A percentile compares a stretch with the other conserved stretches of the same genome.
These are phyloP conservation scores for Umbelopsis sp. DNA, from an alignment of 371 early-diverging fungal species.

Conservation along the genomic window DNA sequence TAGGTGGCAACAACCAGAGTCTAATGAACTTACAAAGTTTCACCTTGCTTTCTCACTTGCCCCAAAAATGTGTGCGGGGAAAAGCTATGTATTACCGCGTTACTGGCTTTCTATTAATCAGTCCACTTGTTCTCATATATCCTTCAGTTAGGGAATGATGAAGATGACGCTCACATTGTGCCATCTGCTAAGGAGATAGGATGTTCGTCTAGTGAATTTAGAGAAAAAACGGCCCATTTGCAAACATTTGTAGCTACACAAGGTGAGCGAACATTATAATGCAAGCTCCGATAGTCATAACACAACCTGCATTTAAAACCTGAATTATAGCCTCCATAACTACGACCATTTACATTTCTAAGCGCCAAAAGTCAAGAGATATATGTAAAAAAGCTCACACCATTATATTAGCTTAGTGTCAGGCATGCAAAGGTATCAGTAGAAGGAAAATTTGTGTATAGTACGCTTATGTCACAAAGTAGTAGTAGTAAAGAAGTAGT, in stretches of 20 bases:
- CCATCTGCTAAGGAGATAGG: not conserved
- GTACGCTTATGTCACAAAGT: too few species aligned
- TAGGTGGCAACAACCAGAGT: conserved; percentile 19
- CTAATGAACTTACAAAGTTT: conserved; percentile 7
- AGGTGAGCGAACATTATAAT: not conserved
- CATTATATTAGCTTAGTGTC: not conserved
- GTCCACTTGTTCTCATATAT: not conserved
- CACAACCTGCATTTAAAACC: too few species aligned
- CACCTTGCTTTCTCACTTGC: conserved; percentile 8
- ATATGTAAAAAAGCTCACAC: not conserved
- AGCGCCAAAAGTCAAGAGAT: not conserved
- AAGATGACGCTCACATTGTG: not conserved
- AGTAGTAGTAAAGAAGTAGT: too few species aligned
- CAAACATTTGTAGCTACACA: not conserved
- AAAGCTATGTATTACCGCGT: not conserved
- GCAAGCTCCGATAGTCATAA: too few species aligned
- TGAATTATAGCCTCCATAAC: not conserved
- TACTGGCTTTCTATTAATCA: not conserved
- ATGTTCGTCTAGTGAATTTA: not conserved
- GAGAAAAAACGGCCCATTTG: not conserved
- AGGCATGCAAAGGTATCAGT: not conserved
- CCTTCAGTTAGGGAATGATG: conserved; percentile 6
- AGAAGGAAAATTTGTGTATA: not conserved
- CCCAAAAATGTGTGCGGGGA: conserved; percentile 15
- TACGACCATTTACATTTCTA: not conserved